Evolutionary conservation across 176 grass and related monocot species (phyloP), one percentile per base, ranked within the genome.

Genomic region (Triticum timopheevii): DNA sequence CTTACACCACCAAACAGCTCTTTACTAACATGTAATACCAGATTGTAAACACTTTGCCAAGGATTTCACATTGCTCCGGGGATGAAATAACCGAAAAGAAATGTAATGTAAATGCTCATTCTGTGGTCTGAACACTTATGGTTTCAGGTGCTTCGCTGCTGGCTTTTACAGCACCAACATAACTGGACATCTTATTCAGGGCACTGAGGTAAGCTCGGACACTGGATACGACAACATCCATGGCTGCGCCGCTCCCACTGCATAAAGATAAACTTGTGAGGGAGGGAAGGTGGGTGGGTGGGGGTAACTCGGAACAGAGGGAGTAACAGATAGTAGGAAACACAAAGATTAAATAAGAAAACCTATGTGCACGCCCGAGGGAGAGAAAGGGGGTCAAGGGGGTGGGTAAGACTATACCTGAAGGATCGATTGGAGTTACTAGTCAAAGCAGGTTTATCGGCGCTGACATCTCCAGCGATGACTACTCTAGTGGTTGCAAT

Each of bases 401-500:
- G 59, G 65, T 10, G 5, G 34, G 0, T 66, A 81, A 50, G 74
- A 65, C 20, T 80, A n/a, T 15, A 98, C 96, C 96, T 95, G 86
- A 94, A 98, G 35, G 88, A 28, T 9, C 96, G 93, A 31, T 42
- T 85, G 63, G 89, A 70, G 13, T 40, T 44, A 64, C 88, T 91
- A 20, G 82, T 88, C 40, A 68, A 86, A 39, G 84, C 81, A 79
- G 95, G 93, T 50, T 75, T 94, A 23, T 61, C 22, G 6, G 45
- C 52, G 22, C 13, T 80, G 78, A 74, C 70, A 59, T 92, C 90
- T 88, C 86, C 92, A 80, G 73, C 35, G 65, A 98, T 65, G 16
- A 91, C 88, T 8, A 98, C 93, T 54, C 93, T 50, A 67, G 96
- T 98, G 47, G 96, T 98, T 50, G 96, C 93, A 83, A 98, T 96